Base-by-base conservation (phyloP, 768 basidiomycete species). In the Coprinopsis sp. region DNA sequence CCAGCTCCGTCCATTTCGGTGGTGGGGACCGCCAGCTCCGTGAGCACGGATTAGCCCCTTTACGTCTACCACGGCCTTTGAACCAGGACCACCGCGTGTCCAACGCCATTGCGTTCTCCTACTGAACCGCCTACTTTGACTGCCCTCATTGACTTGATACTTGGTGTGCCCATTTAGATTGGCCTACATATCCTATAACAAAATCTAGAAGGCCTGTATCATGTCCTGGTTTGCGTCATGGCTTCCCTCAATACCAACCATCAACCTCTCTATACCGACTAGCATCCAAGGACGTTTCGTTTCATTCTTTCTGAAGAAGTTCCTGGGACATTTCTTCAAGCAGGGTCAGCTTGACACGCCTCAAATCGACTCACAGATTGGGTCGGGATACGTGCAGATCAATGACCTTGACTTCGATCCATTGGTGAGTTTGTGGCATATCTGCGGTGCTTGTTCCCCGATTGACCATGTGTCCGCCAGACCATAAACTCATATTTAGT, bases 331-430 rank as follows among this genome's bases (percentile, higher is more conserved):
- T 59, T 76, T 96, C 50, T 76, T 97, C 44, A 87, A 85, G 61
- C 89, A 88, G 8, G 93, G 91, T 13, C 92, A 93, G 57, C 78
- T 96, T 47, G 89, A 96, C 66, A 72, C 79, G 42, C 77, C 84
- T 46, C 83, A 91, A 66, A 85, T 96, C 56, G 91, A 95, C 56
- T 87, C 91, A 23, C 91, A 95, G 65, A 84, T 97, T 57, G 87
- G 90, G n/a, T 86, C 84, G 33, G 94, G 94, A 14, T 84, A 78
- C 61, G 81, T 96, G 3, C 88, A 92, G 64, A 77, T 97, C 29
- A 84, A 84, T 52, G 82, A 91, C 57, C 69, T 96, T 46, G 81
- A 92, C 60, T 67, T 97, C 40, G 80, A 91, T 62, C 73, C 75
- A 40, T 71, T 81, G 63, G 93, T 87, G 58, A 57, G 83, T 74